Base-by-base conservation (phyloP, 2,329 filamentous ascomycete species). In the Ophidiomyces ophidiicola region DNA sequence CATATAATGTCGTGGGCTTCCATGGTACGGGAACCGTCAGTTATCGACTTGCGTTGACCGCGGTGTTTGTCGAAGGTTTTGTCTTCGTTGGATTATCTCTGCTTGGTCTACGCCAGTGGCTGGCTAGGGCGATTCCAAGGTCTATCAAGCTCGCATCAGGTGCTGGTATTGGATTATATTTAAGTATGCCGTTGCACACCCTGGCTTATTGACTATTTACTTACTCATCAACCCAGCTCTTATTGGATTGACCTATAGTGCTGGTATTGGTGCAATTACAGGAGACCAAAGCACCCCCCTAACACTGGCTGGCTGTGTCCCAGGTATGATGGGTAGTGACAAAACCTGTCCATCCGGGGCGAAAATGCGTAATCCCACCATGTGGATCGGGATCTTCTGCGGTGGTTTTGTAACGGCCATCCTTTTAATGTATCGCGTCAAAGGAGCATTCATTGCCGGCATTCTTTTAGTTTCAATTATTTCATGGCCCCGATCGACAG, bases 341-440 rank as follows among this genome's bases (percentile, higher is more conserved):
- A 80, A 79, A 6, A 51, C 74, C 5, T 90, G 83, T 56, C 72
- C 73, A 0, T 63, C 66, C 35, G 64, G 66, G 14, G 66, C 72
- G 39, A 86, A 86, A 69, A 88, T 93, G 83, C 76, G 82, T 44
- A 83, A 72, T 52, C 82, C 84, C 1, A 76, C 79, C 17, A 75
- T 92, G 73, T 93, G 85, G 85, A 70, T 92, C 36, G 85, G 84
- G 25, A 86, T 92, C 50, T 90, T 92, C 67, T 82, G 80, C 49
- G 83, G 84, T 30, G 83, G 84, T 44, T 71, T 92, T 46, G 63
- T 92, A 34, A 92, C 84, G 1, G 78, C 79, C 21, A 64, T 90
- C 47, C 65, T 92, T 39, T 82, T 88, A 78, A 73, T 87, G 67
- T 92, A 85, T 59, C 78, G 83, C 14, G 75, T 92, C 59, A 88